Evolutionary conservation across 163 green algal genomes (phyloP), one percentile per base, ranked within the genome.

Genomic region (Smithsoniella earleae): DNA sequence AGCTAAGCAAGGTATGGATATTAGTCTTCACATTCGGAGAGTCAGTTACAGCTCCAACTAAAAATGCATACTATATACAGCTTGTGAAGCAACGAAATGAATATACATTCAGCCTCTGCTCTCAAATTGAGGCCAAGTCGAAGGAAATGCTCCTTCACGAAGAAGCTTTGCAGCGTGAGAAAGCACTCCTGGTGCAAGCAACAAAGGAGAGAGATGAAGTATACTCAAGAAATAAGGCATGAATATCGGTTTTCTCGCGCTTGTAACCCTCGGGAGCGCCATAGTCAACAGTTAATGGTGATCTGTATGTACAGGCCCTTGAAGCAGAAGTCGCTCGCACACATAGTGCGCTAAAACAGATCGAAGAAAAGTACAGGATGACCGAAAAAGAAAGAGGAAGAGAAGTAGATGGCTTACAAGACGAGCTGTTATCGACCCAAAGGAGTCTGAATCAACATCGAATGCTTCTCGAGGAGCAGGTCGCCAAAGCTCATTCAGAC

Each of bases 41-140:
- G n/a, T n/a, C n/a, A n/a, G n/a, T n/a, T n/a, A n/a, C n/a, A n/a
- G n/a, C n/a, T n/a, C n/a, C n/a, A n/a, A n/a, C n/a, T n/a, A n/a
- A n/a, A n/a, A n/a, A n/a, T n/a, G n/a, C 13, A 49, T 49, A 30
- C 3, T 43, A 40, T 69, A 34, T 69, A 31, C 58, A 69, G 58
- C 25, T 69, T n/a, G 27, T 69, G 58, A 69, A 69, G 34, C 58
- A 69, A 34, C 40, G 34, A 34, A 69, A 34, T 43, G 58, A 69
- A 31, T 69, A 69, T 33, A 34, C 58, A 34, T 69, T 69, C 58
- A 69, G 58, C 27, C 34, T 69, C 16, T 69, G 30, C 5, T 69
- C 58, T 40, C 58, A 69, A 34, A 40, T 69, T 43, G 58, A 69
- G 25, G 58, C 58, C 0, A 69, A 69, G 25, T 8, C 5, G 30